A percentile compares a stretch with the other conserved stretches of the same genome.
phyloP scores from a whole-genome alignment of 2,329 filamentous ascomycete genomes.

The Fusarium sp. region DNA sequence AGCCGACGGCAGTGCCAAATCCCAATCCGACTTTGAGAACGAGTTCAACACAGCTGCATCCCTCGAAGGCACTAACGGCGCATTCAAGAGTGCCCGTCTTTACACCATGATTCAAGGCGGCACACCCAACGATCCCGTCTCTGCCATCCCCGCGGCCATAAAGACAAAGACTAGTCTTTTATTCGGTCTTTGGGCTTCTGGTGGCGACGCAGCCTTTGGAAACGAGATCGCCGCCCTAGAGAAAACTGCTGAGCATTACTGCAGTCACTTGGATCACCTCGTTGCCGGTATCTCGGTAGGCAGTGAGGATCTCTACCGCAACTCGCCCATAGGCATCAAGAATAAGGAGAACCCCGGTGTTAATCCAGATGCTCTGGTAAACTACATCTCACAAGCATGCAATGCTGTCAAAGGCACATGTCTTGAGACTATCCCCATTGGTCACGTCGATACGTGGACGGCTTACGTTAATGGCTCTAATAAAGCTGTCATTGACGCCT shows the following conservation, averaged over 20 bases:
- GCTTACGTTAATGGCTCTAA: slow-evolving; percentile 81
- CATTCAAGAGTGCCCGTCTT: slow-evolving; percentile 77
- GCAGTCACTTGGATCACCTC: slow-evolving; percentile 70
- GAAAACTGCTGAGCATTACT: slow-evolving; percentile 76
- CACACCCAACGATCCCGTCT: slow-evolving; percentile 73
- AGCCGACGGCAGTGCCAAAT: slow-evolving; percentile 69
- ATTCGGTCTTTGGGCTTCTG: slow-evolving; percentile 86
- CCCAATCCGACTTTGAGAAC: slow-evolving; percentile 74
- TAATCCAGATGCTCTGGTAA: slow-evolving; percentile 70
- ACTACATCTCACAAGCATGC: slow-evolving; percentile 78
- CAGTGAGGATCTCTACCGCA: slow-evolving; percentile 87
- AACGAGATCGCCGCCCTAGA: slow-evolving; percentile 82
- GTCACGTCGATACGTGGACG: slow-evolving; percentile 93
- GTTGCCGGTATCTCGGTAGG: slow-evolving; percentile 89
- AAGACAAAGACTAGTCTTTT: slow-evolving; percentile 82
- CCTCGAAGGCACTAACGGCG: slow-evolving; percentile 71
- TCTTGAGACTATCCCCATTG: slow-evolving; percentile 70
- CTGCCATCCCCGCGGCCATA: slow-evolving; percentile 86
- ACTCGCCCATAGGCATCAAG: slow-evolving; percentile 75
- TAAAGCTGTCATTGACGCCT: slow-evolving; percentile 73
- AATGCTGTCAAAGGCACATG: slow-evolving; percentile 71
- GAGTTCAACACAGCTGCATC: slow-evolving; percentile 75
- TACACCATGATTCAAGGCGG: slow-evolving; percentile 81
- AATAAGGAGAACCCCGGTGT: slow-evolving; percentile 73
- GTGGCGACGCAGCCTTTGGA: slow-evolving; percentile 69